Conservation (phyloP, 345 rosid genomes). For the Gossypium arboreum region DNA sequence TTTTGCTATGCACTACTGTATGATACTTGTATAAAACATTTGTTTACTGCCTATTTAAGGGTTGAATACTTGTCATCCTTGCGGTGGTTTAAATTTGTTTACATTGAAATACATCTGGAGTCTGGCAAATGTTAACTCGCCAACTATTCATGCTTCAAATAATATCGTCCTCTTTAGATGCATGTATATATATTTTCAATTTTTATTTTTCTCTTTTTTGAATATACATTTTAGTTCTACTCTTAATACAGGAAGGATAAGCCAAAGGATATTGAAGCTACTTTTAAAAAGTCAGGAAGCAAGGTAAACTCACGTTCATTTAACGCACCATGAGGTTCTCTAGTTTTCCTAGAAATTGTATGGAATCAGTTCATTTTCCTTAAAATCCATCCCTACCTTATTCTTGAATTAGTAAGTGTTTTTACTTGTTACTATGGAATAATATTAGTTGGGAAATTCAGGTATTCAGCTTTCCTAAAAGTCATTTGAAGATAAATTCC, state of each 20-base stretch:
- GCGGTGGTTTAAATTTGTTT: neutral
- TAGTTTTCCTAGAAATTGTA: neutral
- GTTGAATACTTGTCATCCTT: neutral
- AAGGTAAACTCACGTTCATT: constrained; percentile 45
- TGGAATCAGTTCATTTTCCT: neutral
- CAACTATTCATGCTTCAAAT: neutral
- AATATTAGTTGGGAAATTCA: too few species aligned
- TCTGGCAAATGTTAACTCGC: neutral
- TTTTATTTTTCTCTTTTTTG: neutral
- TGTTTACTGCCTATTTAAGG: neutral
- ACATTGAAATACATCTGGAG: neutral
- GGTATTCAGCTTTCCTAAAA: too few species aligned
- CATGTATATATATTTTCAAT: neutral
- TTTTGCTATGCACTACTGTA: too few species aligned
- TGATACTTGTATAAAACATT: neutral
- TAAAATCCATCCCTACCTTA: too few species aligned
- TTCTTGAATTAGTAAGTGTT: too few species aligned
- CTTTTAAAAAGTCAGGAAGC: constrained; percentile 35
- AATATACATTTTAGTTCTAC: constrained; percentile 1
- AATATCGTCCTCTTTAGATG: neutral
- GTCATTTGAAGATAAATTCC: too few species aligned
- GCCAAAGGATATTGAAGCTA: constrained; percentile 34
- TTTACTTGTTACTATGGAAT: too few species aligned
- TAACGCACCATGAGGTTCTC: constrained; percentile 5
- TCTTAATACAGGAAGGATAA: constrained; percentile 49